Conservation (phyloP, 495 filamentous ascomycete genomes). For the Neurospora sp. region DNA sequence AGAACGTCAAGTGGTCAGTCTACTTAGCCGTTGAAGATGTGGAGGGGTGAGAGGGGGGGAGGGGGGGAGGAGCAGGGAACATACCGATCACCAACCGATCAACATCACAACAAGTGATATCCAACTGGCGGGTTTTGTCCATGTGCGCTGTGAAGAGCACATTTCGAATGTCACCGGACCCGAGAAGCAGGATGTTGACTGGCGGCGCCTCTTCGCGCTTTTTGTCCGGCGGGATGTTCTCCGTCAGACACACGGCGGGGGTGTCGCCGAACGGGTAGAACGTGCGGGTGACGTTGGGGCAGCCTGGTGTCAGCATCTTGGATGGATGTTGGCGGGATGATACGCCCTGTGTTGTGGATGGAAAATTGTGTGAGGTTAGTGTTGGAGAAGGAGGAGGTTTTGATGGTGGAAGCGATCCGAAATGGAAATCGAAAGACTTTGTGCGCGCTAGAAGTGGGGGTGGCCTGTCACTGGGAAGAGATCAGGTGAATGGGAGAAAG, state of each 20-base stretch:
- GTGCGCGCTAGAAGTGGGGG: not conserved
- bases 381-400: not conserved
- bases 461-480: not conserved
- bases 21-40: not conserved
- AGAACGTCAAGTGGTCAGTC: not conserved
- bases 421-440: no score
- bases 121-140: constrained; percentile 13
- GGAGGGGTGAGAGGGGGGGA: not conserved
- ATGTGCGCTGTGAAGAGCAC: constrained; percentile 21
- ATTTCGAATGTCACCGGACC: constrained; percentile 21
- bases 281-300: not conserved
- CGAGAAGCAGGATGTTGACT: constrained; percentile 19
- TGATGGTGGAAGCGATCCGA: not conserved
- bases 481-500: not conserved
- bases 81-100: constrained; percentile 18
- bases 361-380: not conserved
- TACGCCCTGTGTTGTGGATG: not conserved
- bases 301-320: not conserved
- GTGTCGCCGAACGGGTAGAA: constrained; percentile 21
- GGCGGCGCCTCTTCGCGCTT: constrained; percentile 1
- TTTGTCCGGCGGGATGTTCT: constrained; percentile 16
- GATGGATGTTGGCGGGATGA: not conserved
- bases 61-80: not conserved
- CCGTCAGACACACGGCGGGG: constrained; percentile 18
- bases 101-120: constrained; percentile 23